Evolutionary conservation across 2,329 filamentous ascomycete genomes (phyloP).

Genomic region (Camptophora hylomeconis): DNA sequence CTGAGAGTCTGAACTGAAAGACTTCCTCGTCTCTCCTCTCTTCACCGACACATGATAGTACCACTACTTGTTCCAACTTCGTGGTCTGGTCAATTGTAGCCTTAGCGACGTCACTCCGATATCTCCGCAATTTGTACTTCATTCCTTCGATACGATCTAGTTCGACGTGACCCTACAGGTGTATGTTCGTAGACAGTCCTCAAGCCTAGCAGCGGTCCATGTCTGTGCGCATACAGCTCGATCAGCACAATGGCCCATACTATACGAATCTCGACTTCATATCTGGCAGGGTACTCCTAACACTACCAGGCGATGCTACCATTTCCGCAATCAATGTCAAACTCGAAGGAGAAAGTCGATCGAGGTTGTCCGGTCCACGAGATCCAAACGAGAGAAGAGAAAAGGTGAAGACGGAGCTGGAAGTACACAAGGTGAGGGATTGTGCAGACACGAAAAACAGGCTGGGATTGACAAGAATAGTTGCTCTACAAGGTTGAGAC

Average conservation of each 20-base stretch:
- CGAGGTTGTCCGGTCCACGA: slow-evolving; percentile 28
- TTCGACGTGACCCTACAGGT: no score
- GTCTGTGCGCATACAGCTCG: slow-evolving; percentile 33
- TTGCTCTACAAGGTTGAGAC: slow-evolving; percentile 35
- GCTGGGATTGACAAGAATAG: slow-evolving; percentile 16
- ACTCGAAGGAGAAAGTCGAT: slow-evolving; percentile 36
- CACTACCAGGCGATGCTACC: slow-evolving; percentile 28
- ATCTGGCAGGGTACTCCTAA: slow-evolving; percentile 31
- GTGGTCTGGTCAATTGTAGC: no score
- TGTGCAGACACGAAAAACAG: slow-evolving; percentile 1
- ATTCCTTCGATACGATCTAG: no score
- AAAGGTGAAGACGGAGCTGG: slow-evolving; percentile 35
- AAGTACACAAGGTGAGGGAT: slow-evolving; percentile 34
- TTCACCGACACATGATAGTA: no score
- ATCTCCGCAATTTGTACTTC: no score
- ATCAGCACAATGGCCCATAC: slow-evolving; percentile 26
- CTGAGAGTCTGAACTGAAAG: no score
- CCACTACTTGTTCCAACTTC: no score
- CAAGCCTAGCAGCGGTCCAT: no score
- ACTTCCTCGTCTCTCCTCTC: no score
- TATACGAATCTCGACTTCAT: slow-evolving; percentile 38
- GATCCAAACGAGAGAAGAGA: slow-evolving; percentile 30
- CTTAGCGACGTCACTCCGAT: no score
- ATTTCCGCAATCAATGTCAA: slow-evolving; percentile 35
- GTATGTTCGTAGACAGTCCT: no score